Evolutionary conservation across 2,329 filamentous ascomycete species (phyloP), one percentile per base, ranked within the genome.

Genomic region (Verticillium tricorpus): DNA sequence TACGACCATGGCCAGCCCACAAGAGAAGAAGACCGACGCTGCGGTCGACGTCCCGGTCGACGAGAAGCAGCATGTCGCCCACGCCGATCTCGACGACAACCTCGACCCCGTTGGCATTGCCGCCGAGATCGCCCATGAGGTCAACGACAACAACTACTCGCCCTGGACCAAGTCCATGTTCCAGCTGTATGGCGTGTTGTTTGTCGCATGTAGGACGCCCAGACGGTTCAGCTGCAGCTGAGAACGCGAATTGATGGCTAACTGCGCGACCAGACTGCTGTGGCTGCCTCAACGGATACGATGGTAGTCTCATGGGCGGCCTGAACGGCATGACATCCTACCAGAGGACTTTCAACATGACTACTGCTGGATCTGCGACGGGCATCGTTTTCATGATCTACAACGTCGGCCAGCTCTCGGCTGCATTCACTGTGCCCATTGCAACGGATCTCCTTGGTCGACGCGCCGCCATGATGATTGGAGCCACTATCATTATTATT

Each of bases 361-460:
- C 50, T 22, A 60, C 62, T 4, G 61, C 59, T 15, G 63, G 63
- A 2, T 65, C 63, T 2, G 32, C 54, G n/a, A 65, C 63, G 2
- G 63, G 63, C 4, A 61, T 65, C n/a, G 63, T 80, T 25, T 78
- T 79, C 62, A 77, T 78, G 69, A 79, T 80, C 57, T 80, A 80
- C 63, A 79, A 77, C n/a, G 70, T 80, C 45, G 78, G 78, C 17
- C 76, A 74, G 60, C 74, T 80, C 61, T 65, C 72, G 19, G 77
- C 77, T 12, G 74, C 73, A 1, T 70, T 77, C 9, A 74, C 77
- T 58, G 76, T 74, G 5, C 75, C 77, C 12, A 76, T 74, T 7
- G 68, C 77, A 9, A 78, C 76, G 57, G 78, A 80, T 60, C 67
- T 71, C 35, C 73, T 77, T 58, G 78, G 78, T 3, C 71, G 78